Conservation (phyloP, 768 basidiomycete genomes). For the Mycena pura region DNA sequence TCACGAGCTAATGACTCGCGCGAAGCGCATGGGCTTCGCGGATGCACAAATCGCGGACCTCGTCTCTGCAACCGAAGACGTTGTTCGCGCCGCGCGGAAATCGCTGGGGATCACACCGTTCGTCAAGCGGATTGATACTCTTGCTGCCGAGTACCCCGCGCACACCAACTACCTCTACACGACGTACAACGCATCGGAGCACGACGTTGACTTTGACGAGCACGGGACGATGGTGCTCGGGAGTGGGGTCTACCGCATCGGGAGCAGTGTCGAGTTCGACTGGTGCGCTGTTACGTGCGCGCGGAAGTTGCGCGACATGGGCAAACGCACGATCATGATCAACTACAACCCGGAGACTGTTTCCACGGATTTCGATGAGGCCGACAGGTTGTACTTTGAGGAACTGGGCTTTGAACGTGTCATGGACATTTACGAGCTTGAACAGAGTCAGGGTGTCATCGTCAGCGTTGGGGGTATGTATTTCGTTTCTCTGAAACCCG, state of each 20-base stretch:
- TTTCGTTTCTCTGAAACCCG: not conserved
- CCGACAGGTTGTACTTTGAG: slow-evolving; percentile 98
- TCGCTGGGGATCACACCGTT: slow-evolving; percentile 89
- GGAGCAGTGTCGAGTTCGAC: slow-evolving; percentile 98
- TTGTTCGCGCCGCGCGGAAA: slow-evolving; percentile 87
- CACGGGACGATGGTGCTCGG: slow-evolving; percentile 99
- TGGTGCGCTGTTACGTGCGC: slow-evolving; percentile 99
- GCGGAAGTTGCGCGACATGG: slow-evolving; percentile 88
- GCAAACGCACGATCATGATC: slow-evolving; percentile 97
- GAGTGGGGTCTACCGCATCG: slow-evolving; percentile 97
- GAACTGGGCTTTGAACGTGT: slow-evolving; percentile 97
- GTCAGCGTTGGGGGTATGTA: slow-evolving; percentile 93
- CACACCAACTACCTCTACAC: slow-evolving; percentile 99
- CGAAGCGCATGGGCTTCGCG: slow-evolving; percentile 96
- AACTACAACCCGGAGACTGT: slow-evolving; percentile 99
- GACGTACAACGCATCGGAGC: slow-evolving; percentile 95
- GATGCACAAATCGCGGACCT: slow-evolving; percentile 92
- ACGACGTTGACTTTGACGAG: slow-evolving; percentile 95
- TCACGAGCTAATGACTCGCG: slow-evolving; percentile 79
- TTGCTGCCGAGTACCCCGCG: slow-evolving; percentile 98
- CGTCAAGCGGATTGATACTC: slow-evolving; percentile 98
- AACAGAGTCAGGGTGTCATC: slow-evolving; percentile 90
- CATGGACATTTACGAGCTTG: slow-evolving; percentile 99
- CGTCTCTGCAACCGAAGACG: slow-evolving; percentile 72
- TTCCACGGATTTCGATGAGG: slow-evolving; percentile 99